Evolutionary conservation across 768 basidiomycete species (phyloP).

Genomic region (Cystobasidium tubakii): DNA sequence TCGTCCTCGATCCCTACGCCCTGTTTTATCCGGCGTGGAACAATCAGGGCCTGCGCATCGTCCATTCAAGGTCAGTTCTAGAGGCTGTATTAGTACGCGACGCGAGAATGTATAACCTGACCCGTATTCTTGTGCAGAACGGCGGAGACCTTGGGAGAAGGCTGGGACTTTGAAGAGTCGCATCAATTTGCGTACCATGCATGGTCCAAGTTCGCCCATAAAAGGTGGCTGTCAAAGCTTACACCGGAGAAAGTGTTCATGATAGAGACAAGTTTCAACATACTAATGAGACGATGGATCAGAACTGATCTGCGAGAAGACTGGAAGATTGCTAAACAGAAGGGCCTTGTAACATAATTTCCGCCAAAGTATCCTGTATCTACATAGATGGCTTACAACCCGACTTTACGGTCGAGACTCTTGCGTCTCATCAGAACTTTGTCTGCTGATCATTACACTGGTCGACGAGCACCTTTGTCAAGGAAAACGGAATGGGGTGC

Average conservation of each 20-base stretch:
- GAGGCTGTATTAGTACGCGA: no score
- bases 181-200: slow-evolving; percentile 49
- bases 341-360: slow-evolving; percentile 5
- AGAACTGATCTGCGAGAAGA: slow-evolving; percentile 8
- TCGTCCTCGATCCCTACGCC: slow-evolving; percentile 49
- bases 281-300: slow-evolving; percentile 18
- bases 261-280: slow-evolving; percentile 44
- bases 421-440: no score
- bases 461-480: not conserved
- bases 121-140: no score
- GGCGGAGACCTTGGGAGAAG: slow-evolving; percentile 31
- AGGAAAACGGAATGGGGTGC: not conserved
- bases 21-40: slow-evolving; percentile 51
- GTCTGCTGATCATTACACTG: no score
- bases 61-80: slow-evolving; percentile 43
- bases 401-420: no score
- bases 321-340: slow-evolving; percentile 7
- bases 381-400: no score
- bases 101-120: no score
- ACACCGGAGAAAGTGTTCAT: slow-evolving; percentile 46
- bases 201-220: slow-evolving; percentile 48
- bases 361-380: not conserved
- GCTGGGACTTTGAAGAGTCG: slow-evolving; percentile 46
- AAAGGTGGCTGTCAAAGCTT: slow-evolving; percentile 43
- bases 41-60: slow-evolving; percentile 45